Evolutionary conservation across 257 asterid species (phyloP), one percentile per base, ranked within the genome.

Genomic region (Ilex asprella): DNA sequence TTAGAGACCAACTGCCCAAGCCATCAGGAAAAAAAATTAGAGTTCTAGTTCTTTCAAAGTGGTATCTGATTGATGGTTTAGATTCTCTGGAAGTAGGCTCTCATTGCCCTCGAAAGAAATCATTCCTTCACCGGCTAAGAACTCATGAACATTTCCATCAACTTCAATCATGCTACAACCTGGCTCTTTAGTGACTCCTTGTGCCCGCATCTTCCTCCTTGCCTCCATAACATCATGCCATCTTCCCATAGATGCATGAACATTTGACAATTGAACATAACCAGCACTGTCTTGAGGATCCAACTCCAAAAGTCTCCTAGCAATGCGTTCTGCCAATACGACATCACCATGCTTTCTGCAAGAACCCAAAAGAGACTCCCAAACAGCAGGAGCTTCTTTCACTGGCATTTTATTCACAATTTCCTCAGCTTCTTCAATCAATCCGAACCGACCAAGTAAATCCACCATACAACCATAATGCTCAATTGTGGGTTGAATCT

Each of bases 381-480:
- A 78, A 31, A 74, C 51, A 39, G 51, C 50, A 67, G 69, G 65
- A 41, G 54, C 59, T 29, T 78, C 73, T 70, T 70, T 65, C 61
- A 64, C 60, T 6, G 70, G 71, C 55, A 59, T 58, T 67, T 56
- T 59, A 57, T 30, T 69, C 58, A 68, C 62, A 57, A 78, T 73
- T 55, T 78, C 78, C 52, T 56, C 62, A 39, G 81, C 81, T 60
- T 75, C 78, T 14, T 71, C 61, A 30, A 78, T 56, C 47, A 68
- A 50, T 55, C 81, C 84, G 55, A 59, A 73, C 47, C 77, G 60
- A 16, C 78, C 83, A 65, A 78, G 71, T 44, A 78, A 68, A 68
- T 74, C 80, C 69, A 74, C 80, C 73, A 74, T 62, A 55, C 83
- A 77, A 12, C 82, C 76, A 68, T 68, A 74, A 68, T 78, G 83